Percentiles rank a stretch among this genome's conserved stretches.
Evolutionary conservation across 441 rosid species (phyloP).

Genomic region (Cnidoscolus chayamansa): DNA sequence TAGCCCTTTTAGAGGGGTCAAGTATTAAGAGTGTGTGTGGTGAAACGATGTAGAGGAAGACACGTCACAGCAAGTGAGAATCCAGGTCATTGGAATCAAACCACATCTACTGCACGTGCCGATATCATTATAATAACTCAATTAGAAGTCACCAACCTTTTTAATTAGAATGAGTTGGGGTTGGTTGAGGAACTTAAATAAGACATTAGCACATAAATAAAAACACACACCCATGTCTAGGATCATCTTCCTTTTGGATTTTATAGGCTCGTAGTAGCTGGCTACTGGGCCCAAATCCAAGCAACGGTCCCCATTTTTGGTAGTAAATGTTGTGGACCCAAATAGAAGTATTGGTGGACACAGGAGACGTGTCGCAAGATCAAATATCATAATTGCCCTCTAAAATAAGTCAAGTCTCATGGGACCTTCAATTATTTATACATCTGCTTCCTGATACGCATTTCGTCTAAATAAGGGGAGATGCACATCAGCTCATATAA

Average conservation of each 20-base stretch:
- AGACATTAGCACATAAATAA: background rate
- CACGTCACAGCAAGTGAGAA: slow-evolving; percentile 4
- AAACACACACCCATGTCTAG: background rate
- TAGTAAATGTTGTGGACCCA: slow-evolving; percentile 8
- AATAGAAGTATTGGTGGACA: slow-evolving; percentile 8
- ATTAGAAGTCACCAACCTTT: slow-evolving; percentile 19
- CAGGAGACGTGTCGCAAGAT: slow-evolving; percentile 8
- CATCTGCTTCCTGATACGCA: background rate
- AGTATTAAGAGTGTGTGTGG: background rate
- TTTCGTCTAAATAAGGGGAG: too few species aligned
- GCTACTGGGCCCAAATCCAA: slow-evolving; percentile 17
- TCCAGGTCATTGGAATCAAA: slow-evolving; percentile 30
- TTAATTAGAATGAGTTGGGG: background rate
- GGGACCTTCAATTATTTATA: slow-evolving; percentile 16
- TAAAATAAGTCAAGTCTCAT: slow-evolving; percentile 19
- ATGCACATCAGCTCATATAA: slow-evolving; percentile 6
- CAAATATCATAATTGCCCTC: slow-evolving; percentile 9
- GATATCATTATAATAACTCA: background rate
- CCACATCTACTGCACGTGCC: background rate
- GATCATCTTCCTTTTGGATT: background rate
- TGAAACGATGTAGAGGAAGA: background rate
- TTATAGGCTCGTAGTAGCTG: slow-evolving; percentile 28
- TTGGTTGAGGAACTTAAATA: background rate
- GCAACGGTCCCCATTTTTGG: background rate
- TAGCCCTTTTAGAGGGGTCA: background rate